Evolutionary conservation across 148 eudicot species (phyloP).

Genomic region (Rhododendron ovatum): DNA sequence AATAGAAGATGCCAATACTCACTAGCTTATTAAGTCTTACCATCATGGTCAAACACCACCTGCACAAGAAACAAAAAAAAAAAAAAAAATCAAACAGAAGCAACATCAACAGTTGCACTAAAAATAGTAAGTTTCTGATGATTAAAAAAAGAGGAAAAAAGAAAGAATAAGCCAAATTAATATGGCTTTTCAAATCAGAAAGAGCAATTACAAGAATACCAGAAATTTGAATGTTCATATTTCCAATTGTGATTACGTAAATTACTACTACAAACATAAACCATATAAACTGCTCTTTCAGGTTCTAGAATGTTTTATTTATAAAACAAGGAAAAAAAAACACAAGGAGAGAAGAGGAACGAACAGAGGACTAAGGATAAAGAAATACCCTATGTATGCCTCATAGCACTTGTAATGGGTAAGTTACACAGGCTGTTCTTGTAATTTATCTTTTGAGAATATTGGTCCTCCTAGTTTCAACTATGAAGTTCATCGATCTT

Average conservation of each 20-base stretch:
- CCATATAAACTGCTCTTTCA: neutral
- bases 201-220: neutral
- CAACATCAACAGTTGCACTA: neutral
- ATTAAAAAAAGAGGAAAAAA: neutral
- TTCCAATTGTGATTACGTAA: neutral
- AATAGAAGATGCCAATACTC: slow-evolving; percentile 9
- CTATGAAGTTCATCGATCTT: neutral
- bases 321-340: neutral
- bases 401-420: neutral
- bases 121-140: neutral
- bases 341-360: neutral
- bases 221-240: neutral
- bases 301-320: neutral
- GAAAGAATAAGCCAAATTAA: neutral
- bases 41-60: slow-evolving; percentile 98
- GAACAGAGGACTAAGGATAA: neutral
- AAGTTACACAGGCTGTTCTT: neutral
- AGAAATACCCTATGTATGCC: neutral
- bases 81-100: slow-evolving; percentile 16
- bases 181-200: neutral
- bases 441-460: neutral
- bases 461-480: neutral
- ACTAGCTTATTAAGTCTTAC: slow-evolving; percentile 41
- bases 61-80: slow-evolving; percentile 33
- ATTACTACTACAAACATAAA: neutral